Evolutionary conservation across 768 basidiomycete genomes (phyloP).

Genomic region (Lentinula raphanica): DNA sequence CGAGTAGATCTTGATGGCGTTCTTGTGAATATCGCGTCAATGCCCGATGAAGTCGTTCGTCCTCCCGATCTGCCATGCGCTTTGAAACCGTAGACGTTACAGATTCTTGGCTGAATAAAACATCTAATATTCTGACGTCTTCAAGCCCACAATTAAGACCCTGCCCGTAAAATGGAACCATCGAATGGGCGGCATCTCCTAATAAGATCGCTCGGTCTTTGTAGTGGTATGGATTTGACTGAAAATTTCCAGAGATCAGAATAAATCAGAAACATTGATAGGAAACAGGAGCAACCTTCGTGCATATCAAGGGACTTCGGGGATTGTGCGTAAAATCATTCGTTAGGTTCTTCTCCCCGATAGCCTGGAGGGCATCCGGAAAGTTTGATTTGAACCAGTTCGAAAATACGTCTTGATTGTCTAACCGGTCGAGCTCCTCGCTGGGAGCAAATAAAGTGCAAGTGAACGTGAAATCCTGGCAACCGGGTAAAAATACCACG

Average conservation of each 20-base stretch:
- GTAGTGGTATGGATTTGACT: constrained; percentile 90
- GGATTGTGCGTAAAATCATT: constrained; percentile 81
- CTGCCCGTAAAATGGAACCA: constrained; percentile 99
- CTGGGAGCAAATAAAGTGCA: constrained; percentile 93
- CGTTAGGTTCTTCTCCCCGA: constrained; percentile 75
- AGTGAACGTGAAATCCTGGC: constrained; percentile 93
- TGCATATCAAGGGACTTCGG: constrained; percentile 83
- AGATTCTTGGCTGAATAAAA: constrained; percentile 65
- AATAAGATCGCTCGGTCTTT: constrained; percentile 81
- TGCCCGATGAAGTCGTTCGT: constrained; percentile 58
- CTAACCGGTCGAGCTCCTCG: constrained; percentile 64
- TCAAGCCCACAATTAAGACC: constrained; percentile 97
- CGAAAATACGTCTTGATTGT: constrained; percentile 49
- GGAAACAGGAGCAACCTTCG: constrained; percentile 57
- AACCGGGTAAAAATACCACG: not conserved
- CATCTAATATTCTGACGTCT: constrained; percentile 86
- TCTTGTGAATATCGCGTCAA: constrained; percentile 75
- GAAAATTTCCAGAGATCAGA: constrained; percentile 7
- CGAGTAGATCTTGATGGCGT: constrained; percentile 83
- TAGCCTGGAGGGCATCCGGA: constrained; percentile 79
- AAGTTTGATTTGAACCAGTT: constrained; percentile 82
- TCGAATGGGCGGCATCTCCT: constrained; percentile 94
- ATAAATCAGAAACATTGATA: constrained; percentile 13
- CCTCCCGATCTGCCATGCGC: constrained; percentile 31
- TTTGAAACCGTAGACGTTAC: constrained; percentile 46